These are phyloP conservation scores for Casaregolazyma suthepensis DNA, from an alignment of 1,139 yeast genomes.

Conservation along the genomic window DNA sequence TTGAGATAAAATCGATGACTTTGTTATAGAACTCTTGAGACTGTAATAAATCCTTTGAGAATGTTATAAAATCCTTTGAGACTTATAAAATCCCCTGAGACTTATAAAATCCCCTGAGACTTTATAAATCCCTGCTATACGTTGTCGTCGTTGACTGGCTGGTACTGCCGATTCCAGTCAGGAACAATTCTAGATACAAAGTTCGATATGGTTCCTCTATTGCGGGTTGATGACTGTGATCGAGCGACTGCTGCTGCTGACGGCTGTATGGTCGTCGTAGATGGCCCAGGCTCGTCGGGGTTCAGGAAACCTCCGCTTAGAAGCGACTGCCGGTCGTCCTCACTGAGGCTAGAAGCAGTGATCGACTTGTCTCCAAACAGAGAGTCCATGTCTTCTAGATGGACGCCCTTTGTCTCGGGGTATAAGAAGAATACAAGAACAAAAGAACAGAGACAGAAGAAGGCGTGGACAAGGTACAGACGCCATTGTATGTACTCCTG, in stretches of 20 bases:
- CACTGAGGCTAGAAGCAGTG: conserved; percentile 26
- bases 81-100: too few species aligned
- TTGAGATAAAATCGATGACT: too few species aligned
- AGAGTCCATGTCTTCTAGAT: conserved; percentile 82
- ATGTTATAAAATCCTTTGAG: neutral
- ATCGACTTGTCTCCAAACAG: conserved; percentile 62
- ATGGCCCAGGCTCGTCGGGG: conserved; percentile 16
- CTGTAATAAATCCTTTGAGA: too few species aligned
- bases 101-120: too few species aligned
- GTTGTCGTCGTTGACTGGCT: conserved; percentile 6
- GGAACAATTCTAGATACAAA: conserved; percentile 5
- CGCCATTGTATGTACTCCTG: conserved; percentile 75
- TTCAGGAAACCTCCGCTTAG: conserved; percentile 14
- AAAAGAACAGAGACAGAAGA: conserved; percentile 66
- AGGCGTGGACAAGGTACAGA: conserved; percentile 74
- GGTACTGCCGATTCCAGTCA: conserved; percentile 6
- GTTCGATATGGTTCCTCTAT: conserved; percentile 7
- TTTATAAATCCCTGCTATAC: too few species aligned
- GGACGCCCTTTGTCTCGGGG: conserved; percentile 88
- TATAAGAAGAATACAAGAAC: conserved; percentile 61
- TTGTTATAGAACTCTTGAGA: neutral
- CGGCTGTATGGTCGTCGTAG: conserved; percentile 21
- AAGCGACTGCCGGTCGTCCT: conserved; percentile 23
- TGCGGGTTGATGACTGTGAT: conserved; percentile 16
- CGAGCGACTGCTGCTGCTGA: conserved; percentile 28